These are phyloP conservation scores for Auricularia heimuer DNA, from an alignment of 768 basidiomycete species.

Conservation along the genomic window DNA sequence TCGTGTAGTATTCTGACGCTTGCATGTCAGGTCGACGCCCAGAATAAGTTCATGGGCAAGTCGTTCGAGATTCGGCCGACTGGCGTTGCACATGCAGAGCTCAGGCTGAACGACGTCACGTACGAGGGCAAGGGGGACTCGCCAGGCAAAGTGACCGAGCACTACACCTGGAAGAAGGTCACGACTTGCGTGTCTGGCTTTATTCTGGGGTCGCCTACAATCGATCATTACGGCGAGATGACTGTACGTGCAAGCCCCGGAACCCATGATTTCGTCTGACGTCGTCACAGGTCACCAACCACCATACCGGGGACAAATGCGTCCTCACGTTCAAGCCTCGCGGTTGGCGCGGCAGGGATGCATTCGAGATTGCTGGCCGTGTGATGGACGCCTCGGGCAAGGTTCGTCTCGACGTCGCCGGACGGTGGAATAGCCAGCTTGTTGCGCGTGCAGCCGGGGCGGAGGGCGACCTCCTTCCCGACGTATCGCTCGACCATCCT, in stretches of 20 bases:
- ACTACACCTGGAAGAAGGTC: slow-evolving; percentile 94
- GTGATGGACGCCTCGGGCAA: slow-evolving; percentile 59
- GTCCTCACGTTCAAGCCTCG: slow-evolving; percentile 91
- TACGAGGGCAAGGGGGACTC: slow-evolving; percentile 23
- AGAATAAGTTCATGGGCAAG: slow-evolving; percentile 94
- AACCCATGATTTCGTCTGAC: neutral
- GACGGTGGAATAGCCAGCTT: slow-evolving; percentile 91
- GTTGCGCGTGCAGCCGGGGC: slow-evolving; percentile 68
- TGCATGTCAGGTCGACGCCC: slow-evolving; percentile 70
- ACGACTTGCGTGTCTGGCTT: slow-evolving; percentile 88
- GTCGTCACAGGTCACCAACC: slow-evolving; percentile 62
- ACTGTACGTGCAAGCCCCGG: slow-evolving; percentile 41
- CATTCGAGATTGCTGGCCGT: slow-evolving; percentile 83
- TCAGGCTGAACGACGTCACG: slow-evolving; percentile 40
- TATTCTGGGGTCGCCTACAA: slow-evolving; percentile 79
- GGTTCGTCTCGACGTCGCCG: slow-evolving; percentile 80
- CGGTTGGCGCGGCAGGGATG: slow-evolving; percentile 87
- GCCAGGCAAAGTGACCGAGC: slow-evolving; percentile 57
- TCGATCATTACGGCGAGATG: slow-evolving; percentile 95
- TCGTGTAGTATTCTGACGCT: too few species aligned
- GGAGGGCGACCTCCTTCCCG: slow-evolving; percentile 56
- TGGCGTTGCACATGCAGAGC: slow-evolving; percentile 82
- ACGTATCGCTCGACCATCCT: slow-evolving; percentile 43
- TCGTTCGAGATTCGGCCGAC: slow-evolving; percentile 95
- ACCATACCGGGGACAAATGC: slow-evolving; percentile 81